These are phyloP conservation scores for Exophiala dermatitidis DNA, from an alignment of 2,329 filamentous ascomycete genomes.

Conservation along the genomic window DNA sequence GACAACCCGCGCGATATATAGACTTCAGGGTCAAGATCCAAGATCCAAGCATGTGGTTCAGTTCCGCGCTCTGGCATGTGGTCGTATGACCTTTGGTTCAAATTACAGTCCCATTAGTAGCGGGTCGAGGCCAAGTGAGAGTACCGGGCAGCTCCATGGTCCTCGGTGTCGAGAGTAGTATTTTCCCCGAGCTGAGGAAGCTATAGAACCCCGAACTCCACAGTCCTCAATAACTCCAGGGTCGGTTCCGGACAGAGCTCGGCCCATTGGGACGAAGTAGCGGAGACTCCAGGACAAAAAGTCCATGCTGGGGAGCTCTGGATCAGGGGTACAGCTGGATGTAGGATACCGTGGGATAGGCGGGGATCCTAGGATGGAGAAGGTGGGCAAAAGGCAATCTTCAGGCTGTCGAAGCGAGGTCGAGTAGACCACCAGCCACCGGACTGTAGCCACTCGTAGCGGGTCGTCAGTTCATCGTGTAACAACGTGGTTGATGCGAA, in stretches of 20 bases:
- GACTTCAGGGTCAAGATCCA: slow-evolving; percentile 8
- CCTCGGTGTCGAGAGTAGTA: slow-evolving; percentile 1
- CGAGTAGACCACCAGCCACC: too few relatives aligned
- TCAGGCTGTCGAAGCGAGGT: too few relatives aligned
- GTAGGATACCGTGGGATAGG: too few relatives aligned
- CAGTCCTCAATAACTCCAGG: background rate
- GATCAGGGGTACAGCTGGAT: background rate
- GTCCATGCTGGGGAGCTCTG: slow-evolving; percentile 1
- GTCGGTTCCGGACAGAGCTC: background rate
- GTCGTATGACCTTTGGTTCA: slow-evolving; percentile 9
- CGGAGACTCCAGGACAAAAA: background rate
- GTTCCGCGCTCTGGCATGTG: slow-evolving; percentile 3
- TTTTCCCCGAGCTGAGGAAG: slow-evolving; percentile 3
- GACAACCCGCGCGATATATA: slow-evolving; percentile 11
- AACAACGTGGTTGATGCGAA: too few relatives aligned
- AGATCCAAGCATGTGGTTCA: slow-evolving; percentile 12
- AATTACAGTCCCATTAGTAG: background rate
- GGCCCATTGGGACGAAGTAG: background rate
- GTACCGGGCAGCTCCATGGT: background rate
- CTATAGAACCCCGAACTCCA: slow-evolving; percentile 8
- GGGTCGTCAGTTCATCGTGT: too few relatives aligned
- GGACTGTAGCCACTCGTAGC: too few relatives aligned
- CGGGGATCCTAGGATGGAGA: too few relatives aligned
- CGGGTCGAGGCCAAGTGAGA: slow-evolving; percentile 3
- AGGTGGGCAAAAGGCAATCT: too few relatives aligned